phyloP scores from a whole-genome alignment of 805 yeast genomes.

The Ascoidea asiatica region DNA sequence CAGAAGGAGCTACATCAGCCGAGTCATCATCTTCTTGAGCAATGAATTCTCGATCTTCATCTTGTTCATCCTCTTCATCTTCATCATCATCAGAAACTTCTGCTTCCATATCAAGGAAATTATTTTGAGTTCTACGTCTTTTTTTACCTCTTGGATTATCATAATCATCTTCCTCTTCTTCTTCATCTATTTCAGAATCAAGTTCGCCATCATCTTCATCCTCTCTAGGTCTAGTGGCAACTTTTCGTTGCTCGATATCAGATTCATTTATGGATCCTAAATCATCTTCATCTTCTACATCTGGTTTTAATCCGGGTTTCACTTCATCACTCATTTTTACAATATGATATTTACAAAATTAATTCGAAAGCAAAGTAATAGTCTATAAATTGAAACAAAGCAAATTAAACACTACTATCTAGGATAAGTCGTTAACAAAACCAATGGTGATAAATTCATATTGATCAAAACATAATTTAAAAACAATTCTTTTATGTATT shows the following conservation, averaged over 20 bases:
- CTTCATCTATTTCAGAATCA: constrained; percentile 27
- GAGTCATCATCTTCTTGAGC: constrained; percentile 52
- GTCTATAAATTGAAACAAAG: too few species aligned
- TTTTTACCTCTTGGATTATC: constrained; percentile 35
- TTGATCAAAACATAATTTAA: too few species aligned
- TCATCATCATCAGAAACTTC: constrained; percentile 98
- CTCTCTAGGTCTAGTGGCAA: constrained; percentile 12
- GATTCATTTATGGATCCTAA: too few species aligned
- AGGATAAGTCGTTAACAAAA: too few species aligned
- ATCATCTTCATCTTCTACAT: constrained; percentile 7
- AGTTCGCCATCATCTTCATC: constrained; percentile 16
- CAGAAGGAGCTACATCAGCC: constrained; percentile 27
- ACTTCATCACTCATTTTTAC: background rate
- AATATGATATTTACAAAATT: background rate
- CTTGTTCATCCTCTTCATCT: constrained; percentile 88
- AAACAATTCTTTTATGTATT: too few species aligned
- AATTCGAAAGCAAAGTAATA: too few species aligned
- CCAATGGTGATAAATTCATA: too few species aligned
- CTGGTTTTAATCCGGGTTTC: too few species aligned
- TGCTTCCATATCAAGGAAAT: constrained; percentile 95
- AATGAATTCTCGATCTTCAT: constrained; percentile 78
- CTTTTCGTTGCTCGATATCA: too few species aligned
- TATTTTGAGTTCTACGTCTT: constrained; percentile 44
- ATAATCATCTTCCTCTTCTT: constrained; percentile 35
- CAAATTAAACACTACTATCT: too few species aligned